Evolutionary conservation across 139 green algal genomes (phyloP).

Genomic region (Trebouxia sp.): DNA sequence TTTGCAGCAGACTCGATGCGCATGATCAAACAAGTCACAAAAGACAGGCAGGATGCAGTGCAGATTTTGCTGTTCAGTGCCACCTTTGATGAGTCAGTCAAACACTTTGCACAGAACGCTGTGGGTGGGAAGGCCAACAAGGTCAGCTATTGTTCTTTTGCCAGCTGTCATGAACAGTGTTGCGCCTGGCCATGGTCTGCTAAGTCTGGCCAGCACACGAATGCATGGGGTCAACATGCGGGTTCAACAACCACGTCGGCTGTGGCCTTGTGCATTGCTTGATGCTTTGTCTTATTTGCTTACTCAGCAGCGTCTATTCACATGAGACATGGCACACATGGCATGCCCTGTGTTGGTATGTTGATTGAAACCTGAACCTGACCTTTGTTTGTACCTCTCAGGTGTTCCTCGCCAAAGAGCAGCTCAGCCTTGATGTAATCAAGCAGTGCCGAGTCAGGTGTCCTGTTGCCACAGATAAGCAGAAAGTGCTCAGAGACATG

Average conservation of each 20-base stretch:
- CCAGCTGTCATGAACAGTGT: background rate
- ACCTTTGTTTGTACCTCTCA: slow-evolving; percentile 30
- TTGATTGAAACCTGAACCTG: no score
- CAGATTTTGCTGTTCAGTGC: slow-evolving; percentile 95
- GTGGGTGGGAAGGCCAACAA: slow-evolving; percentile 73
- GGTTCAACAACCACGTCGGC: no score
- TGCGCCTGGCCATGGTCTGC: background rate
- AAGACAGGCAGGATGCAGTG: background rate
- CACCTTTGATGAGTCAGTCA: slow-evolving; percentile 96
- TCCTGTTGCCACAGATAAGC: slow-evolving; percentile 75
- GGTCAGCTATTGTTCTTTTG: background rate
- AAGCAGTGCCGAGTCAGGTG: slow-evolving; percentile 95
- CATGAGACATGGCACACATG: no score
- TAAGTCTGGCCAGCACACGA: no score
- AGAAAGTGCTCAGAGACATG: slow-evolving; percentile 87
- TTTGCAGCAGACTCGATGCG: slow-evolving; percentile 90
- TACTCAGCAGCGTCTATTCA: no score
- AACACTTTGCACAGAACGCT: slow-evolving; percentile 82
- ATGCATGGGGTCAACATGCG: no score
- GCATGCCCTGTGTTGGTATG: no score
- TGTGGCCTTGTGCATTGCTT: no score
- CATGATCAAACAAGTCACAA: slow-evolving; percentile 59
- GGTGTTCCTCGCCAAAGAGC: slow-evolving; percentile 89
- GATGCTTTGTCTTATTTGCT: no score
- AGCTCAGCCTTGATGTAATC: slow-evolving; percentile 97